Percentiles rank a stretch among this genome's conserved stretches.
These are phyloP conservation scores for Rhodamnia argentea DNA, from an alignment of 345 rosid genomes.

Conservation along the genomic window DNA sequence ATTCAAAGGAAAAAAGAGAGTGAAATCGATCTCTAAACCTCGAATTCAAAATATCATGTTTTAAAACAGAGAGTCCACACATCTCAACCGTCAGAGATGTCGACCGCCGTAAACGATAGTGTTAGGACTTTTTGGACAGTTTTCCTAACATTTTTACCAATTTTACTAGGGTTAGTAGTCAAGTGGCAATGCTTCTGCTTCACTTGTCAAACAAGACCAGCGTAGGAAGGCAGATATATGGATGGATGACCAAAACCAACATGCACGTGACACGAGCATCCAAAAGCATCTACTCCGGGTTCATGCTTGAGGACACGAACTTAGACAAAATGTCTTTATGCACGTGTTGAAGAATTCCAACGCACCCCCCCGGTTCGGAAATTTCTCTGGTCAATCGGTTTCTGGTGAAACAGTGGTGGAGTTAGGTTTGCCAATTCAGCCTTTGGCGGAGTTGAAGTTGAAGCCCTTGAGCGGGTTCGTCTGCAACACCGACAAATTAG, in stretches of 20 bases:
- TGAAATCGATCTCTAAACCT: not conserved
- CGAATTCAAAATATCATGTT: too few species aligned
- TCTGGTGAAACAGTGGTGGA: not conserved
- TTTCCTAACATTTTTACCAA: too few species aligned
- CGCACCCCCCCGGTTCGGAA: not conserved
- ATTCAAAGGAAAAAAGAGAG: not conserved
- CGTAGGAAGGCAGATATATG: too few species aligned
- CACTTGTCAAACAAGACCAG: too few species aligned
- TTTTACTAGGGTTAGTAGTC: too few species aligned
- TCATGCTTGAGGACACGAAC: not conserved
- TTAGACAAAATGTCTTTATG: not conserved
- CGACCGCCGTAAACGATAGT: too few species aligned
- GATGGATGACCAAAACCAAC: too few species aligned
- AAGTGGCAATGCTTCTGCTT: too few species aligned
- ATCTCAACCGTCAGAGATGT: too few species aligned
- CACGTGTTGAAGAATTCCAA: not conserved
- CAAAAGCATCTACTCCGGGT: not conserved
- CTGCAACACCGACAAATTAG: not conserved
- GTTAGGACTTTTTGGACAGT: too few species aligned
- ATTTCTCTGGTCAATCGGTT: not conserved
- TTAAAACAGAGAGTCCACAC: too few species aligned
- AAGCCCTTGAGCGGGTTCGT: not conserved
- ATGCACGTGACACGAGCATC: too few species aligned
- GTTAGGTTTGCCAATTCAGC: not conserved
- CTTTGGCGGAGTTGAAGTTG: not conserved